Conservation (phyloP, 2,329 filamentous ascomycete species). For the Trichophyton rubrum region DNA sequence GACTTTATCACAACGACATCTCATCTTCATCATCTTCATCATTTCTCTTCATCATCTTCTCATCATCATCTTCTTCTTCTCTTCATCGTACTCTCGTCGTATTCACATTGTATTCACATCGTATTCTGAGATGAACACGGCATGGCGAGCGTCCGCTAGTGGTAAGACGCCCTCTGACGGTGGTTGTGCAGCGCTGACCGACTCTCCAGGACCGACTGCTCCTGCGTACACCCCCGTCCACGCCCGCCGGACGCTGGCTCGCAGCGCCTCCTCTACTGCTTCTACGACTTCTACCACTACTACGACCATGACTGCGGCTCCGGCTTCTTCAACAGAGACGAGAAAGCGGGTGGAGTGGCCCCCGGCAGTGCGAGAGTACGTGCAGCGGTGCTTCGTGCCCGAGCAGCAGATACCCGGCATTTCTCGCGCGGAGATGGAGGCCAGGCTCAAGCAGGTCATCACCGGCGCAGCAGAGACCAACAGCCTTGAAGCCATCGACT, state of each 20-base stretch:
- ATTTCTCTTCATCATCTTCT: not conserved
- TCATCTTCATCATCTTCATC: not conserved
- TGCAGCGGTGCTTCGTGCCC: slow-evolving; percentile 73
- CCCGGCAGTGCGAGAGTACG: slow-evolving; percentile 70
- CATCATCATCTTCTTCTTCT: not conserved
- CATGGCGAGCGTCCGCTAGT: slow-evolving; percentile 27
- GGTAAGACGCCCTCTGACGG: slow-evolving; percentile 18
- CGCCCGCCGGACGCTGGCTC: slow-evolving; percentile 48
- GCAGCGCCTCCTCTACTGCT: slow-evolving; percentile 17
- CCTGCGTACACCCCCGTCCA: slow-evolving; percentile 49
- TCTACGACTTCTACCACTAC: slow-evolving; percentile 1
- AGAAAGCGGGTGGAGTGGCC: slow-evolving; percentile 53
- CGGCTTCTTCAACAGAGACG: slow-evolving; percentile 14
- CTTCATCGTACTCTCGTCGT: not conserved
- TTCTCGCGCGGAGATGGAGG: slow-evolving; percentile 59
- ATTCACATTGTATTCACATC: not conserved
- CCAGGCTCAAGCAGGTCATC: slow-evolving; percentile 75
- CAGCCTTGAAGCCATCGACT: slow-evolving; percentile 62
- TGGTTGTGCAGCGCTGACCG: not conserved
- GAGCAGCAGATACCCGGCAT: slow-evolving; percentile 55
- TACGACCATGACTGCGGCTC: slow-evolving; percentile 14
- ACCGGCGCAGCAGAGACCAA: slow-evolving; percentile 64
- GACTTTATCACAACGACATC: not conserved
- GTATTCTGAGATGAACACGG: slow-evolving; percentile 25
- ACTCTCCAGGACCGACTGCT: slow-evolving; percentile 16